These are phyloP conservation scores for Cytidiella melzeri DNA, from an alignment of 768 basidiomycete genomes.

Conservation along the genomic window DNA sequence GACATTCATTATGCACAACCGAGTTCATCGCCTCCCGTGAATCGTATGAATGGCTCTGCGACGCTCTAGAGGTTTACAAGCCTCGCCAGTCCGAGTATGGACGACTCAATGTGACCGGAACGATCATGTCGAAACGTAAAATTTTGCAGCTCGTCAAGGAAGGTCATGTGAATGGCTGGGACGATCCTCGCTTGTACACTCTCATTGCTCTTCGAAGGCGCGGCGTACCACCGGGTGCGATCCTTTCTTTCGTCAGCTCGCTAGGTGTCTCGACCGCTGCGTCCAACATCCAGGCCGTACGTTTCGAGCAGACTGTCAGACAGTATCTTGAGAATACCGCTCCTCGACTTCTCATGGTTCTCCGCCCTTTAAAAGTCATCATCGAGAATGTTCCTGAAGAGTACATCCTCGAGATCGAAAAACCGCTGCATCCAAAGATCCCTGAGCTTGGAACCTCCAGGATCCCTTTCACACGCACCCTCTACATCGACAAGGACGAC, in stretches of 20 bases:
- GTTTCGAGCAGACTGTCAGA: slow-evolving; percentile 87
- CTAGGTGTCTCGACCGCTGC: slow-evolving; percentile 89
- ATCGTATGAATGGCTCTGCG: slow-evolving; percentile 99
- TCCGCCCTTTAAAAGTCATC: slow-evolving; percentile 84
- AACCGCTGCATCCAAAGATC: slow-evolving; percentile 91
- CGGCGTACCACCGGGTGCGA: slow-evolving; percentile 94
- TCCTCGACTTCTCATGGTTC: slow-evolving; percentile 86
- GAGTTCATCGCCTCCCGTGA: slow-evolving; percentile 95
- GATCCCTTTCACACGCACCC: slow-evolving; percentile 79
- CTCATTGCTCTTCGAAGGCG: slow-evolving; percentile 92
- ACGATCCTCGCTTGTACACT: slow-evolving; percentile 95
- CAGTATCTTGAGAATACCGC: slow-evolving; percentile 85
- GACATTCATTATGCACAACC: slow-evolving; percentile 93
- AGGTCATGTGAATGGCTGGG: slow-evolving; percentile 86
- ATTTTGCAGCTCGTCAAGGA: slow-evolving; percentile 83
- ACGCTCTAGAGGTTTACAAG: slow-evolving; percentile 95
- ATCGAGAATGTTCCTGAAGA: slow-evolving; percentile 90
- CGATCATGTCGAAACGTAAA: slow-evolving; percentile 96
- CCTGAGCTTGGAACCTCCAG: slow-evolving; percentile 77
- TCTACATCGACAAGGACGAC: slow-evolving; percentile 92
- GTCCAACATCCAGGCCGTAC: slow-evolving; percentile 77
- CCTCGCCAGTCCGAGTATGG: slow-evolving; percentile 97
- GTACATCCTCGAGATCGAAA: slow-evolving; percentile 76
- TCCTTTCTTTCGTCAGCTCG: slow-evolving; percentile 85
- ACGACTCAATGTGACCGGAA: slow-evolving; percentile 86